phyloP scores from a whole-genome alignment of 148 eudicot genomes.

The Rhododendron vialii region DNA sequence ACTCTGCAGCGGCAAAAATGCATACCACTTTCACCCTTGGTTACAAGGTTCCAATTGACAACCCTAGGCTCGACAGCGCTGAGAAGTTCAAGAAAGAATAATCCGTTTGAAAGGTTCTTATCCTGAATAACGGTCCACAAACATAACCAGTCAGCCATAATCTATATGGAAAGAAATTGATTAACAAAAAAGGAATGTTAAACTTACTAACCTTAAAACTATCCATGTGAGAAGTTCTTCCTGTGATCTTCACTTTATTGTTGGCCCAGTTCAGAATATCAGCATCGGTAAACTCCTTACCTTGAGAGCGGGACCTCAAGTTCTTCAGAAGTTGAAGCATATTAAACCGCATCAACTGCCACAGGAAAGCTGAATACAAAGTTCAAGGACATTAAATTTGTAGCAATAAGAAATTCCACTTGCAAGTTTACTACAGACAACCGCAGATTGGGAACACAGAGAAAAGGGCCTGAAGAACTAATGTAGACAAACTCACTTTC shows the following conservation, averaged over 20 bases:
- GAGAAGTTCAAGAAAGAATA: slow-evolving; percentile 93
- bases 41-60: slow-evolving; percentile 96
- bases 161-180: neutral
- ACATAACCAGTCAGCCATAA: neutral
- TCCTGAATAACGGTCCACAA: slow-evolving; percentile 43
- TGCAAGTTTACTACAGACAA: neutral
- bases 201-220: slow-evolving; percentile 63
- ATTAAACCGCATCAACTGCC: slow-evolving; percentile 96
- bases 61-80: slow-evolving; percentile 92
- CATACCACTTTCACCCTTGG: slow-evolving; percentile 88
- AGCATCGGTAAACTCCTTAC: slow-evolving; percentile 78
- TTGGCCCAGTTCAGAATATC: slow-evolving; percentile 90
- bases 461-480: neutral
- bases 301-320: slow-evolving; percentile 68
- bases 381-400: neutral
- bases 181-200: neutral
- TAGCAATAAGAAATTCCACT: neutral
- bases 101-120: slow-evolving; percentile 73
- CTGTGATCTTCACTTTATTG: slow-evolving; percentile 64
- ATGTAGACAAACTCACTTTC: neutral
- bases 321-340: slow-evolving; percentile 92
- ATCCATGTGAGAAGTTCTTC: slow-evolving; percentile 76
- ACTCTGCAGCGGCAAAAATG: neutral
- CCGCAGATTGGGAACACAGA: neutral
- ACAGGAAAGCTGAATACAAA: slow-evolving; percentile 64